phyloP scores from a whole-genome alignment of 257 asterid genomes.

The Coffea canephora region DNA sequence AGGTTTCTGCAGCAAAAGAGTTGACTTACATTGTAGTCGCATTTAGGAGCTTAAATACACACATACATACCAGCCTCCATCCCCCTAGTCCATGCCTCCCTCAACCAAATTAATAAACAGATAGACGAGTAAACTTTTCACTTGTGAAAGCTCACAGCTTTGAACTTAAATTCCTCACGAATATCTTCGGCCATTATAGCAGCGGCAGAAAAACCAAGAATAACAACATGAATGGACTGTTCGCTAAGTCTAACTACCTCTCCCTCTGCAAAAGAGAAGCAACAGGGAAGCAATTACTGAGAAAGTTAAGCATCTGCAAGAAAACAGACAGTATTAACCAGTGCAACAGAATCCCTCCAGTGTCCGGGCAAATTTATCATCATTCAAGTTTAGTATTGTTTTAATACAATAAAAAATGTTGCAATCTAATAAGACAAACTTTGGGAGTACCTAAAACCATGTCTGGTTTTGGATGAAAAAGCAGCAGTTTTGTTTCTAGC shows the following conservation, averaged over 20 bases:
- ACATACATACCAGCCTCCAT: not conserved
- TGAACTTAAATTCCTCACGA: slow-evolving; percentile 58
- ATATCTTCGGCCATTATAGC: slow-evolving; percentile 59
- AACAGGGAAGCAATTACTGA: slow-evolving; percentile 5
- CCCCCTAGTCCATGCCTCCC: not conserved
- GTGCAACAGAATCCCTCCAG: not conserved
- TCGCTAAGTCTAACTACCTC: slow-evolving; percentile 67
- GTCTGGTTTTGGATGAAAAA: slow-evolving; percentile 67
- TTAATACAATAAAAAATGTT: not conserved
- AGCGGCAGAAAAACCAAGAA: slow-evolving; percentile 78
- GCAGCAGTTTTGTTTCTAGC: slow-evolving; percentile 50
- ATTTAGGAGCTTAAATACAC: not conserved
- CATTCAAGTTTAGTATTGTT: not conserved
- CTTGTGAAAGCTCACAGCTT: slow-evolving; percentile 41
- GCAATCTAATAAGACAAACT: not conserved
- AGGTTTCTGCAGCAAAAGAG: slow-evolving; percentile 46
- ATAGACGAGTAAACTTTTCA: slow-evolving; percentile 8
- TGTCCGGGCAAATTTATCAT: not conserved
- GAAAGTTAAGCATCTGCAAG: not conserved
- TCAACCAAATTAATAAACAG: not conserved
- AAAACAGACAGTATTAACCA: not conserved
- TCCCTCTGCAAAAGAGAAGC: slow-evolving; percentile 51
- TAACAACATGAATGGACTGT: slow-evolving; percentile 56
- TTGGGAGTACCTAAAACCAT: slow-evolving; percentile 55
- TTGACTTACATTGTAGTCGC: not conserved